Evolutionary conservation across 192 early-diverging fungal genomes (phyloP).

Genomic region (Rhizophagus prolifer): DNA sequence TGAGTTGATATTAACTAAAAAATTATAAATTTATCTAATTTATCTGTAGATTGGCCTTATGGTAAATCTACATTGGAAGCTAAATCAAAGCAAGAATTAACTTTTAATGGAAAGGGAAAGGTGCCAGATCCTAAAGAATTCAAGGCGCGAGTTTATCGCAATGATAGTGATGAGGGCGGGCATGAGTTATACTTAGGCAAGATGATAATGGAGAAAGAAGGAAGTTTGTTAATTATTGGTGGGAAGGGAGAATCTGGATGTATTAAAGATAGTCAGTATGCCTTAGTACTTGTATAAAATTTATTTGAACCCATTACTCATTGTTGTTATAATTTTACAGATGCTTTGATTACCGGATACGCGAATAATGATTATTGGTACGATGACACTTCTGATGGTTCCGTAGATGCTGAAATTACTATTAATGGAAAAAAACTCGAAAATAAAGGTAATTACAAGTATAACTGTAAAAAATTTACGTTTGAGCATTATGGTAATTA

Average conservation of each 20-base stretch:
- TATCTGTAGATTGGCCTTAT: slow-evolving; percentile 17
- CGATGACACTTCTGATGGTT: slow-evolving; percentile 27
- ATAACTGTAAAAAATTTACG: neutral
- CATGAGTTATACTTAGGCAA: slow-evolving; percentile 11
- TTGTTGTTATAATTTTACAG: neutral
- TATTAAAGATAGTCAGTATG: neutral
- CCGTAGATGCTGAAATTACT: slow-evolving; percentile 4
- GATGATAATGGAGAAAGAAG: slow-evolving; percentile 19
- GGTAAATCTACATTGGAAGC: slow-evolving; percentile 9
- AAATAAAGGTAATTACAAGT: neutral
- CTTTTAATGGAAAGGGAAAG: neutral
- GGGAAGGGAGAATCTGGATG: slow-evolving; percentile 24
- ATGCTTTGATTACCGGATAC: slow-evolving; percentile 1
- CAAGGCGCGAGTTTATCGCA: slow-evolving; percentile 10
- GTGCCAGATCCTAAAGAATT: neutral
- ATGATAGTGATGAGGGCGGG: neutral
- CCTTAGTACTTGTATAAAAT: neutral
- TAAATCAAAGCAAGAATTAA: neutral
- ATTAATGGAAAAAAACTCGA: neutral
- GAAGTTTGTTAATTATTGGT: slow-evolving; percentile 26
- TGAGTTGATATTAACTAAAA: neutral
- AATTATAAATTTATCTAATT: neutral
- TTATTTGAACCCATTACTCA: neutral
- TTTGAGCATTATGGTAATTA: neutral
- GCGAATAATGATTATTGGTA: slow-evolving; percentile 32